Evolutionary conservation across 805 yeast genomes (phyloP).

Genomic region (Maudiozyma barnettii): DNA sequence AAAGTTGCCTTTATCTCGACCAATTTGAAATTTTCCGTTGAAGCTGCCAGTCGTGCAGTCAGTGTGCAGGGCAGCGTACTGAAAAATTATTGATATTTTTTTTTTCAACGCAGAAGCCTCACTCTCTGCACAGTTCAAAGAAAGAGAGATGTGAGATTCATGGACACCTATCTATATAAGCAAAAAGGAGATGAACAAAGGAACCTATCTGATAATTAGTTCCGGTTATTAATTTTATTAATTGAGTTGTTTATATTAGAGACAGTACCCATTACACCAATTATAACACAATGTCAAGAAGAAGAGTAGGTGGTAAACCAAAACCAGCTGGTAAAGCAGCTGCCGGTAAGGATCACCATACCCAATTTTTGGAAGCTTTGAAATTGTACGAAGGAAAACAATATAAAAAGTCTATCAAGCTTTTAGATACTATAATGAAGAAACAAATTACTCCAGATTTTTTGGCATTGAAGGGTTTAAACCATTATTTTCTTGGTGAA

Average conservation of each 20-base stretch:
- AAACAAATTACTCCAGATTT: constrained; percentile 71
- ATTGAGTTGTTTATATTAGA: too few species aligned
- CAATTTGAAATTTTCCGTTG: too few species aligned
- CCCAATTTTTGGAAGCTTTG: constrained; percentile 70
- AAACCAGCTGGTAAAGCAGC: constrained; percentile 9
- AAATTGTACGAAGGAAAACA: constrained; percentile 75
- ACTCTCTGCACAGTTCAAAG: constrained; percentile 31
- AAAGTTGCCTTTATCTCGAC: constrained; percentile 30
- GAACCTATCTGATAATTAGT: too few species aligned
- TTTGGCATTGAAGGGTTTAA: constrained; percentile 74
- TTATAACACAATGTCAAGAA: constrained; percentile 14
- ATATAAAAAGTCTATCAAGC: constrained; percentile 74
- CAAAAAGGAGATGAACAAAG: background rate
- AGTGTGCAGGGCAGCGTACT: constrained; percentile 73
- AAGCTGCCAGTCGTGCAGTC: too few species aligned
- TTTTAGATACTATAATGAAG: constrained; percentile 66
- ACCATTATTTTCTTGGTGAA: constrained; percentile 47
- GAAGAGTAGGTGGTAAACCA: constrained; percentile 13
- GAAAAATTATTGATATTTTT: constrained; percentile 51
- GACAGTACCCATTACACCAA: too few species aligned
- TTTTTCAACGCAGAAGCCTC: constrained; percentile 56
- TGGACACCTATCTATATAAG: background rate
- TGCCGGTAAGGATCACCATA: constrained; percentile 49
- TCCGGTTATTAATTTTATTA: too few species aligned
- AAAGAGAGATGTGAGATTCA: background rate